Evolutionary conservation across 192 early-diverging fungal species (phyloP).

Genomic region (Radiomyces spectabilis): DNA sequence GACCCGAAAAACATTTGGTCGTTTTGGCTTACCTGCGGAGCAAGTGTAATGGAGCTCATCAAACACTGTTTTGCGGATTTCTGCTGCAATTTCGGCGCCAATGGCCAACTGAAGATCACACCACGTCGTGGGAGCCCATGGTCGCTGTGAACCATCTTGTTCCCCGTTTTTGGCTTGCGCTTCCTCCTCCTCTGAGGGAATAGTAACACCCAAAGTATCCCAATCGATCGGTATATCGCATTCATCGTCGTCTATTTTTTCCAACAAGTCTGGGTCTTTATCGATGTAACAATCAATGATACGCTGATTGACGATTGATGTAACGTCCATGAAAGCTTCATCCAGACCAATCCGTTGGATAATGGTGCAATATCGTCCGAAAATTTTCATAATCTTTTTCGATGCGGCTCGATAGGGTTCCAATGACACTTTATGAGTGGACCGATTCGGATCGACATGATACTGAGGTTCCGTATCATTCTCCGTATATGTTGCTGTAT

Average conservation of each 20-base stretch:
- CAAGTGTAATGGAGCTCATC: slow-evolving; percentile 74
- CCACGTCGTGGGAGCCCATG: slow-evolving; percentile 36
- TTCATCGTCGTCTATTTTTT: slow-evolving; percentile 15
- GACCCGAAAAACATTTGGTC: not conserved
- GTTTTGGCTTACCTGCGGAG: slow-evolving; percentile 45
- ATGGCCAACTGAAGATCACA: slow-evolving; percentile 72
- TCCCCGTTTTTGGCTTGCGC: not conserved
- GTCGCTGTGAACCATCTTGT: not conserved
- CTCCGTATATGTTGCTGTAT: slow-evolving; percentile 73
- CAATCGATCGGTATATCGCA: slow-evolving; percentile 17
- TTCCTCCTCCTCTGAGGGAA: slow-evolving; percentile 23
- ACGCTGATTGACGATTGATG: slow-evolving; percentile 53
- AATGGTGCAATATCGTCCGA: slow-evolving; percentile 46
- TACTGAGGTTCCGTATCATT: slow-evolving; percentile 62
- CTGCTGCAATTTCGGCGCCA: slow-evolving; percentile 59
- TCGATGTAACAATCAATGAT: slow-evolving; percentile 37
- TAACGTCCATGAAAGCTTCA: slow-evolving; percentile 85
- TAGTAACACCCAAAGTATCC: slow-evolving; percentile 39
- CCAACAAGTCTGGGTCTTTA: slow-evolving; percentile 25
- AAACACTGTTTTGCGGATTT: slow-evolving; percentile 56
- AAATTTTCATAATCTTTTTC: slow-evolving; percentile 63
- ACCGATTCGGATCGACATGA: slow-evolving; percentile 52
- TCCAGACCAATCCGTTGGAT: slow-evolving; percentile 75
- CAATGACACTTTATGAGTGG: slow-evolving; percentile 86
- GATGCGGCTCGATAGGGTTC: slow-evolving; percentile 74